Percentiles rank a stretch among this genome's conserved stretches.
Evolutionary conservation across 768 basidiomycete species (phyloP).

Genomic region (Trichaptum fuscoviolaceum): DNA sequence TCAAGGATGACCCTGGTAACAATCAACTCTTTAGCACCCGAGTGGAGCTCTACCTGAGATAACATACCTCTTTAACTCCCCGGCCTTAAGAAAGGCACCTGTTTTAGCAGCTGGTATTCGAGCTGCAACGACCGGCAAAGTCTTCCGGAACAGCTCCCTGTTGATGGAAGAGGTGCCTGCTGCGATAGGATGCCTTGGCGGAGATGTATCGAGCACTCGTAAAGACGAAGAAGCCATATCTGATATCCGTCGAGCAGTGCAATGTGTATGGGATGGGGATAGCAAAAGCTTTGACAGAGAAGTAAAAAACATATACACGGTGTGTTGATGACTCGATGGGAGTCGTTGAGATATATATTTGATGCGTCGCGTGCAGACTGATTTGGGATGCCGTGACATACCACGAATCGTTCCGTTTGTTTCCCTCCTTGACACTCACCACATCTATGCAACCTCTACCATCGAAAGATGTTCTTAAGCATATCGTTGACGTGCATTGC

Average conservation of each 20-base stretch:
- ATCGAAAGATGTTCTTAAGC: slow-evolving; percentile 43
- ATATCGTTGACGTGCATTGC: slow-evolving; percentile 85
- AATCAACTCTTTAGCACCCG: slow-evolving; percentile 6
- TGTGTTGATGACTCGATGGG: neutral
- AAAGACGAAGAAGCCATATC: neutral
- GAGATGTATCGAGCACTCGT: slow-evolving; percentile 23
- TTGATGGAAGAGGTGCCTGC: slow-evolving; percentile 45
- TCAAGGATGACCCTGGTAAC: slow-evolving; percentile 51
- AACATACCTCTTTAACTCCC: slow-evolving; percentile 51
- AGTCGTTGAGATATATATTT: slow-evolving; percentile 3
- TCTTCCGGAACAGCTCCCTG: slow-evolving; percentile 56
- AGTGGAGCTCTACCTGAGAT: slow-evolving; percentile 14
- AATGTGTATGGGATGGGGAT: neutral
- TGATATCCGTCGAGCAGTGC: neutral
- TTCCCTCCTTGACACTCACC: slow-evolving; percentile 11
- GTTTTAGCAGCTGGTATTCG: slow-evolving; percentile 55
- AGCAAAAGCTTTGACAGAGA: neutral
- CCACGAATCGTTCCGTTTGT: neutral
- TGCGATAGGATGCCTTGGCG: slow-evolving; percentile 48
- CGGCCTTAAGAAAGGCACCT: slow-evolving; percentile 49
- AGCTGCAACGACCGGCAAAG: slow-evolving; percentile 62
- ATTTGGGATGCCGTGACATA: neutral
- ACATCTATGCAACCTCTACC: slow-evolving; percentile 20
- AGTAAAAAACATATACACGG: neutral
- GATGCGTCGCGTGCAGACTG: neutral